phyloP scores from a whole-genome alignment of 164 flowering plant genomes.

The Tinospora cordifolia region DNA sequence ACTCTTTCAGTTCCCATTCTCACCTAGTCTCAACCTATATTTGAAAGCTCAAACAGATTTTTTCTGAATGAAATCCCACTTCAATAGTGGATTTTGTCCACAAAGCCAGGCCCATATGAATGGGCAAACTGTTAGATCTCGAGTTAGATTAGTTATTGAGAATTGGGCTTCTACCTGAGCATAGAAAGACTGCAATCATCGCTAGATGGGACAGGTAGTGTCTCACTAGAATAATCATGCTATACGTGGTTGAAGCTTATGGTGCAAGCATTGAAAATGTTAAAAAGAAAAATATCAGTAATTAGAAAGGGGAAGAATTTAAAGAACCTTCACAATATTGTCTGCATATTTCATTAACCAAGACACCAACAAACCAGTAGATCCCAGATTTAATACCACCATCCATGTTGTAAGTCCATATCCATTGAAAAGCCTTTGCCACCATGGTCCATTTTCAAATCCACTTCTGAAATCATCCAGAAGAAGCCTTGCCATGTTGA shows the following conservation, averaged over 20 bases:
- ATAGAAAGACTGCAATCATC: background rate
- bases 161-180: background rate
- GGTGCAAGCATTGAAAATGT: background rate
- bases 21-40: too few relatives aligned
- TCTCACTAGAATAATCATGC: background rate
- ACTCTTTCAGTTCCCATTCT: too few relatives aligned
- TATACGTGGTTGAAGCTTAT: background rate
- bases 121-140: background rate
- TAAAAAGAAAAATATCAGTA: background rate
- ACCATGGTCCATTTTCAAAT: slow-evolving; percentile 93
- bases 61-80: background rate
- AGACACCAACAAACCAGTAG: slow-evolving; percentile 85
- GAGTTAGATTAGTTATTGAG: background rate
- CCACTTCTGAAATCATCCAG: slow-evolving; percentile 77
- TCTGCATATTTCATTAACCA: slow-evolving; percentile 99
- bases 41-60: background rate
- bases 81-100: background rate
- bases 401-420: slow-evolving; percentile 79
- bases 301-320: background rate
- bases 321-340: slow-evolving; percentile 74
- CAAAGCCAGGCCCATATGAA: background rate
- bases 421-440: slow-evolving; percentile 84
- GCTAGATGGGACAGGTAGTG: background rate
- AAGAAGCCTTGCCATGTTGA: slow-evolving; percentile 72
- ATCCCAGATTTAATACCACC: slow-evolving; percentile 87